Percentiles rank a stretch among this genome's conserved stretches.
Conservation (phyloP, 1,284 basidiomycete genomes). For the Pisolithus thermaeus region DNA sequence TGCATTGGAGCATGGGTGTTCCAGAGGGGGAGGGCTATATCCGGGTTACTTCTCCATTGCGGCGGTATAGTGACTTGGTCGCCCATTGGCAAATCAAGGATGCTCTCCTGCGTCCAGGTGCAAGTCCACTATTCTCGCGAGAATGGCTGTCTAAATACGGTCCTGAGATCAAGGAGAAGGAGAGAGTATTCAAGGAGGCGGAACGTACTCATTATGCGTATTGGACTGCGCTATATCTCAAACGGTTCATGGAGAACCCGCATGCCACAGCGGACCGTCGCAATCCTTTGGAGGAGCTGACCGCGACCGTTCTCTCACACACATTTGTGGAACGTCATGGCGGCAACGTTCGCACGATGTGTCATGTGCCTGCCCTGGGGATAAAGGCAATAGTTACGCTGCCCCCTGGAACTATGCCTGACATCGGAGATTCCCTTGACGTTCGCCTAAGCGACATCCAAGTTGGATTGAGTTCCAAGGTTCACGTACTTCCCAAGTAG, state of each 20-base stretch:
- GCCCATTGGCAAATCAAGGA: constrained; percentile 94
- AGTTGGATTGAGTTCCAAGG: constrained; percentile 19
- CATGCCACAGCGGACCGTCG: constrained; percentile 11
- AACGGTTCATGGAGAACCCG: constrained; percentile 28
- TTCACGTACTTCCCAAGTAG: constrained; percentile 13
- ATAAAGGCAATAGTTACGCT: constrained; percentile 15
- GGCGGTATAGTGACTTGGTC: constrained; percentile 82
- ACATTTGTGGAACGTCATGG: constrained; percentile 10
- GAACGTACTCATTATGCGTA: constrained; percentile 37
- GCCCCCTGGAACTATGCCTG: constrained; percentile 6
- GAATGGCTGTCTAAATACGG: constrained; percentile 39
- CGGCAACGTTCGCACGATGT: constrained; percentile 11
- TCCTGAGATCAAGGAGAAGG: constrained; percentile 25
- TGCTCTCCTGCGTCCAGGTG: constrained; percentile 46
- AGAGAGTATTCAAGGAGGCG: constrained; percentile 22
- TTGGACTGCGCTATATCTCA: constrained; percentile 35
- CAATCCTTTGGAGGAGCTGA: constrained; percentile 20
- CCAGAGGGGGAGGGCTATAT: constrained; percentile 69
- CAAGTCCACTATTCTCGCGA: constrained; percentile 34
- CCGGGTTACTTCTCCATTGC: constrained; percentile 84
- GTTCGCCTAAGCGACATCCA: constrained; percentile 20
- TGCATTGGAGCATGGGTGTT: constrained; percentile 73
- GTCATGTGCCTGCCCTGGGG: constrained; percentile 24
- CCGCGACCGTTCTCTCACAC: constrained; percentile 19
- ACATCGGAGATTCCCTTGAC: constrained; percentile 20